Conservation (phyloP, 805 yeast species). For the Kluyveromyces nonfermentans region DNA sequence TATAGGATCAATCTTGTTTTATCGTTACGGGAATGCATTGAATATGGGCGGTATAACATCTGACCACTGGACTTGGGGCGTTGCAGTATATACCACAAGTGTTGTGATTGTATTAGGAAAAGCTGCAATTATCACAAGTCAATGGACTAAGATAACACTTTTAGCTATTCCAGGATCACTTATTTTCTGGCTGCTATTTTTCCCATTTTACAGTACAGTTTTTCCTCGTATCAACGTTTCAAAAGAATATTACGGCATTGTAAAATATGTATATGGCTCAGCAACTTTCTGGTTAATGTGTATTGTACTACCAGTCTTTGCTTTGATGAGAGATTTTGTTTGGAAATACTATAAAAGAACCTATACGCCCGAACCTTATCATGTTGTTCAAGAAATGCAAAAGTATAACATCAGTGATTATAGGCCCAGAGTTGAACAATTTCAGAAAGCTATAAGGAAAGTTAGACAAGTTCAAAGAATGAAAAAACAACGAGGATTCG, state of each 20-base stretch:
- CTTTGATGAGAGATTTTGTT: slow-evolving; percentile 76
- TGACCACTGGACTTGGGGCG: slow-evolving; percentile 94
- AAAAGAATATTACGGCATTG: slow-evolving; percentile 72
- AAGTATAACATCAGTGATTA: slow-evolving; percentile 88
- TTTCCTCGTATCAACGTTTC: slow-evolving; percentile 83
- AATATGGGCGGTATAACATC: slow-evolving; percentile 55
- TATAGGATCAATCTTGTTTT: slow-evolving; percentile 60
- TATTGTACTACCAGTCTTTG: slow-evolving; percentile 64
- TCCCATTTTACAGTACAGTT: slow-evolving; percentile 77
- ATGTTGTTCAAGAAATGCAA: slow-evolving; percentile 93
- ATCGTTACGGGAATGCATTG: slow-evolving; percentile 55
- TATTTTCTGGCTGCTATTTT: slow-evolving; percentile 69
- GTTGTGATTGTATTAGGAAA: slow-evolving; percentile 85
- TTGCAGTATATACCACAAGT: slow-evolving; percentile 79
- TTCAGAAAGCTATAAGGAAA: slow-evolving; percentile 93
- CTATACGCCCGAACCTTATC: slow-evolving; percentile 87
- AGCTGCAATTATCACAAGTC: slow-evolving; percentile 83
- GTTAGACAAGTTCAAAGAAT: slow-evolving; percentile 97
- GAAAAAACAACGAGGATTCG: slow-evolving; percentile 97
- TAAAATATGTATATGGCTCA: slow-evolving; percentile 67
- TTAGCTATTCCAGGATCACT: slow-evolving; percentile 94
- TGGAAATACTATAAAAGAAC: slow-evolving; percentile 94
- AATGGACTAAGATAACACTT: slow-evolving; percentile 91
- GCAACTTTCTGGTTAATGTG: slow-evolving; percentile 75
- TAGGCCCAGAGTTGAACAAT: slow-evolving; percentile 92